Evolutionary conservation across 148 eudicot genomes (phyloP), one percentile per base, ranked within the genome.

Genomic region (Rhododendron simsii): DNA sequence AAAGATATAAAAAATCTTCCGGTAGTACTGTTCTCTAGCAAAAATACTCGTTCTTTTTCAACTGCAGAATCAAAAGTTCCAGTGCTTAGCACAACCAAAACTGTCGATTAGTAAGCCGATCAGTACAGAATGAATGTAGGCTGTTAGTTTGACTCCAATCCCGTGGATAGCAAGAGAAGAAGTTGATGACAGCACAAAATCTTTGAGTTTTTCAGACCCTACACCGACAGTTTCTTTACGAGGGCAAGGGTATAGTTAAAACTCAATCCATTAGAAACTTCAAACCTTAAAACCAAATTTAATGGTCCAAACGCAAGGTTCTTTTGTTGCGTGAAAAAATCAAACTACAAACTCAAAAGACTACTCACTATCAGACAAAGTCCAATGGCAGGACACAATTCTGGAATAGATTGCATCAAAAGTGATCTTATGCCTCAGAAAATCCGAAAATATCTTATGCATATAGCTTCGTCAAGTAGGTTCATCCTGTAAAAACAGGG

Each of bases 161-260:
- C 89, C 89, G 91, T 88, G 44, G 79, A 28, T 85, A 45, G n/a
- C 88, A 45, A 89, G 87, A 90, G 93, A 92, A 41, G 90, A 94
- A 94, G 95, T 92, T 91, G 95, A 93, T 93, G 78, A 90, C 93
- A 93, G 90, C 93, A 93, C 94, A 79, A 61, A 85, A 35, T 92
- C 1, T 93, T 0, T 77, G 93, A 92, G 94, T 88, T 92, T 89
- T 91, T 89, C 92, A 90, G 91, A 80, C 92, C 78, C 90, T 61
- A 53, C n/a, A 87, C 88, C 90, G 53, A 91, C 76, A n/a, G 12
- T 67, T 67, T 71, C 37, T 44, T 9, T 15, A 0, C 1, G 63
- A 14, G 77, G 83, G 23, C 8, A 83, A 84, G 87, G 86, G 94
- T 88, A 92, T 91, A 94, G 94, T 91, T 86, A 65, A 82, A 94